Evolutionary conservation across 2,329 filamentous ascomycete species (phyloP), one percentile per base, ranked within the genome.

Genomic region (Xylariaceae sp.): DNA sequence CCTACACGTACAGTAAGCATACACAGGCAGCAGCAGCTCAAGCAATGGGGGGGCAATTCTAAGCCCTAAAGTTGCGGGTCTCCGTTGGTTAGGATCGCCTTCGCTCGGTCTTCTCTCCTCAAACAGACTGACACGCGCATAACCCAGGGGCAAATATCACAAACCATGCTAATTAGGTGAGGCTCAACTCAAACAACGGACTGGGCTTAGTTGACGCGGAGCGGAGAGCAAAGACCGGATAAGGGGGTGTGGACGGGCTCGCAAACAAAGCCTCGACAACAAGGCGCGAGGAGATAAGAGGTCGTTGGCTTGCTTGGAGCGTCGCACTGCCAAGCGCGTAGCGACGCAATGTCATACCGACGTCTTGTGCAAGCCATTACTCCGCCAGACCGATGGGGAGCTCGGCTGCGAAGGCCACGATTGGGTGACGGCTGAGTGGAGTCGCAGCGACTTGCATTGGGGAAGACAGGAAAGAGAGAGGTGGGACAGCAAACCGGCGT

Each of bases 271-370:
- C 68, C 64, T 66, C 67, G 67, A 61, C 62, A 66, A 66, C 64
- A 69, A 13, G 37, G 9, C 37, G 37, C 64, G 65, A 64, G 58
- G 51, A 68, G 67, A 71, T 69, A 70, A 68, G 65, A 59, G 50
- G 50, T 7, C 51, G 51, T 45, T 54, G 45, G 47, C 52, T 45
- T 55, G 23, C 61, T 47, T 58, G 58, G 49, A 57, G 55, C 51
- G 55, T 64, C 54, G 56, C 39, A 62, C 62, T 57, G 60, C 59
- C 47, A 62, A 58, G 57, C 55, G 59, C 54, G 60, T 66, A 64
- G 62, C 66, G 65, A 70, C 64, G 67, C 67, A 65, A 68, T 65
- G 62, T 61, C 59, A 66, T 66, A 68, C 66, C 67, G 66, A 67
- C 51, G 63, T 57, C 60, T 30, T 62, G 57, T 58, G 59, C 53